Evolutionary conservation across 2,329 filamentous ascomycete species (phyloP).

Genomic region (Calonectria pauciramosa): DNA sequence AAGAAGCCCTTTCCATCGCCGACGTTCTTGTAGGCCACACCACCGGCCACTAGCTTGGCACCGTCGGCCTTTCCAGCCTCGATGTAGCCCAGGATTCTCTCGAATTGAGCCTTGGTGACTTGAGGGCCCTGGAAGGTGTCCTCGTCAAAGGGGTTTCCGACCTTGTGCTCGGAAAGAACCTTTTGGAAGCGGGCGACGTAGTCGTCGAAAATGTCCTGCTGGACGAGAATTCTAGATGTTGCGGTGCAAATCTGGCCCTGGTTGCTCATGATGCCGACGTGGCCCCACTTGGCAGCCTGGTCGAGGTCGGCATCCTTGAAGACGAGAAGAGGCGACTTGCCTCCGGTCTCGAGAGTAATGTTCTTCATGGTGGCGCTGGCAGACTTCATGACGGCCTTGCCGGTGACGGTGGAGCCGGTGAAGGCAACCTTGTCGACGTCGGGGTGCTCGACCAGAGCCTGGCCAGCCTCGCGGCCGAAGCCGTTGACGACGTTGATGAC

Average conservation of each 20-base stretch:
- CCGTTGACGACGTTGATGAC: slow-evolving; percentile 81
- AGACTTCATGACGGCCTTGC: slow-evolving; percentile 76
- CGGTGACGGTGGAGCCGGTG: slow-evolving; percentile 78
- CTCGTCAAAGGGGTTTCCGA: slow-evolving; percentile 38
- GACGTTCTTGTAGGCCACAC: slow-evolving; percentile 31
- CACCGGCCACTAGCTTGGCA: slow-evolving; percentile 61
- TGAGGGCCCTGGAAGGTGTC: slow-evolving; percentile 50
- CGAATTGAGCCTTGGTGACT: slow-evolving; percentile 74
- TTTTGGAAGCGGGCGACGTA: slow-evolving; percentile 72
- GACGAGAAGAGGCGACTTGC: slow-evolving; percentile 70
- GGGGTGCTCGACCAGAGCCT: slow-evolving; percentile 73
- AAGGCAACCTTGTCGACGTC: slow-evolving; percentile 81
- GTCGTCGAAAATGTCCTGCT: slow-evolving; percentile 67
- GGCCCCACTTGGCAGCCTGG: slow-evolving; percentile 68
- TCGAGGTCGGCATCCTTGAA: slow-evolving; percentile 73
- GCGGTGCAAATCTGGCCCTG: slow-evolving; percentile 71
- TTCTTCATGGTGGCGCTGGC: slow-evolving; percentile 72
- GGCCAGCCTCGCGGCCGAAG: slow-evolving; percentile 73
- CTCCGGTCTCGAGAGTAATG: slow-evolving; percentile 70
- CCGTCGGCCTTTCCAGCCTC: slow-evolving; percentile 75
- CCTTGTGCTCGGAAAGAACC: slow-evolving; percentile 59
- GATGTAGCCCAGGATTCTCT: slow-evolving; percentile 74
- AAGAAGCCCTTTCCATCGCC: slow-evolving; percentile 42
- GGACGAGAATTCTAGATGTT: slow-evolving; percentile 69
- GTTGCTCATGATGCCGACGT: slow-evolving; percentile 61